Evolutionary conservation across 805 yeast species (phyloP).

Genomic region (Huiozyma sinensis): DNA sequence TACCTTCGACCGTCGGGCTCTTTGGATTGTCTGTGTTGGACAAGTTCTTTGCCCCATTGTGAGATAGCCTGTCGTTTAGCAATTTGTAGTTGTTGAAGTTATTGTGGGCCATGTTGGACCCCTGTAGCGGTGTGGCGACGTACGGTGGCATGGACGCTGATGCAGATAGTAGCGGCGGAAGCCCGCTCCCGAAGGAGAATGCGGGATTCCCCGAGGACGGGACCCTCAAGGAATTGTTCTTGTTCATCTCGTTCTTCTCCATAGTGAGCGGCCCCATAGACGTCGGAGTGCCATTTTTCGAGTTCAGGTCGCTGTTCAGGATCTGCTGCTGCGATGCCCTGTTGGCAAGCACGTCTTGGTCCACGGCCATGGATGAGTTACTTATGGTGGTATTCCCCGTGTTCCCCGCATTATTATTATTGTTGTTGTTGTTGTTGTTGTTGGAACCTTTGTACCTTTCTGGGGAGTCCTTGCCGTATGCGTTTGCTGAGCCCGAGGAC

Average conservation of each 20-base stretch:
- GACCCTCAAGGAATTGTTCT: neutral
- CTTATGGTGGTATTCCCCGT: no score
- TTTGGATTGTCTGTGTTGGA: no score
- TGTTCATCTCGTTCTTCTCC: conserved; percentile 1
- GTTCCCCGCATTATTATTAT: no score
- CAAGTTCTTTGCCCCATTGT: no score
- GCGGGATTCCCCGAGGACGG: conserved; percentile 1
- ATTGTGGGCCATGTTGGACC: conserved; percentile 3
- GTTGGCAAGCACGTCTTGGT: no score
- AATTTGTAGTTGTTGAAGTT: no score
- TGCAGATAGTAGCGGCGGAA: conserved; percentile 22
- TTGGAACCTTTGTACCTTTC: conserved; percentile 1
- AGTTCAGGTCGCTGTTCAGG: neutral
- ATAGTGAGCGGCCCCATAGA: conserved; percentile 3
- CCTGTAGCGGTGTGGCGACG: conserved; percentile 27
- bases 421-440: neutral
- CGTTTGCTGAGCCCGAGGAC: conserved; percentile 29
- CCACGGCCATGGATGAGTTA: no score
- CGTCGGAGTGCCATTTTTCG: neutral
- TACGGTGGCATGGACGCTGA: conserved; percentile 26
- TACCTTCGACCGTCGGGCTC: no score
- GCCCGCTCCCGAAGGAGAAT: conserved; percentile 9
- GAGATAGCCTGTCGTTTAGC: no score
- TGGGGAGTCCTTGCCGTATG: conserved; percentile 4
- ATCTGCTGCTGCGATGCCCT: no score